Evolutionary conservation across 2,329 filamentous ascomycete species (phyloP).

Genomic region (Fusarium sublunatum): DNA sequence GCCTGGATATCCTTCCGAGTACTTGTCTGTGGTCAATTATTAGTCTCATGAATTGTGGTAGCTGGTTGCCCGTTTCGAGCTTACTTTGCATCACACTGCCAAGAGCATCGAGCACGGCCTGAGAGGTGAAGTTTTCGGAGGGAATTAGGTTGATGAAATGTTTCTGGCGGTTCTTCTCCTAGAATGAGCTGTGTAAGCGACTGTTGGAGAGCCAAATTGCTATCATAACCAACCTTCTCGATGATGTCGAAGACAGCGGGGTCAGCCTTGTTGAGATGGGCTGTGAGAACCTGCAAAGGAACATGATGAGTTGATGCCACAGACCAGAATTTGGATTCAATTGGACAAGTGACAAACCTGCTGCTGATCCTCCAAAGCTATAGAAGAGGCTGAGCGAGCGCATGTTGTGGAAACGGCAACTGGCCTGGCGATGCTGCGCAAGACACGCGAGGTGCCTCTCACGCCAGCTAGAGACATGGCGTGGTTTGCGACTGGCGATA

Average conservation of each 20-base stretch:
- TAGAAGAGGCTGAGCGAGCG: constrained; percentile 58
- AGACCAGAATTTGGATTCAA: constrained; percentile 17
- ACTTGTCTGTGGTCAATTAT: constrained; percentile 76
- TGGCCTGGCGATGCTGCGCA: constrained; percentile 56
- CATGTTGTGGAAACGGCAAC: constrained; percentile 38
- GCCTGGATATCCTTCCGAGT: constrained; percentile 97
- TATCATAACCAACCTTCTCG: constrained; percentile 74
- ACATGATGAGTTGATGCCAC: constrained; percentile 18
- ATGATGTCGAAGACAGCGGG: constrained; percentile 89
- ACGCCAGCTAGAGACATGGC: constrained; percentile 62
- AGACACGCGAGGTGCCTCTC: constrained; percentile 61
- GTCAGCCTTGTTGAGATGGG: constrained; percentile 84
- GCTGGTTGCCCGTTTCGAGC: constrained; percentile 42
- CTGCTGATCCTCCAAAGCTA: constrained; percentile 67
- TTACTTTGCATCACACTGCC: constrained; percentile 95
- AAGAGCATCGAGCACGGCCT: constrained; percentile 89
- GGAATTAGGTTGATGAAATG: constrained; percentile 98
- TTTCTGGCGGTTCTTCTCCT: constrained; percentile 97
- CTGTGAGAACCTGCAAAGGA: constrained; percentile 77
- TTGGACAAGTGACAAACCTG: constrained; percentile 57
- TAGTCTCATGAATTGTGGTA: not conserved
- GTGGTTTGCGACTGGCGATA: constrained; percentile 26
- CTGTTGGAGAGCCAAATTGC: not conserved
- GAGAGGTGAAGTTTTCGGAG: constrained; percentile 95
- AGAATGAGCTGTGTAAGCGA: constrained; percentile 2